These are phyloP conservation scores for Eucommia ulmoides DNA, from an alignment of 257 asterid species.

Conservation along the genomic window DNA sequence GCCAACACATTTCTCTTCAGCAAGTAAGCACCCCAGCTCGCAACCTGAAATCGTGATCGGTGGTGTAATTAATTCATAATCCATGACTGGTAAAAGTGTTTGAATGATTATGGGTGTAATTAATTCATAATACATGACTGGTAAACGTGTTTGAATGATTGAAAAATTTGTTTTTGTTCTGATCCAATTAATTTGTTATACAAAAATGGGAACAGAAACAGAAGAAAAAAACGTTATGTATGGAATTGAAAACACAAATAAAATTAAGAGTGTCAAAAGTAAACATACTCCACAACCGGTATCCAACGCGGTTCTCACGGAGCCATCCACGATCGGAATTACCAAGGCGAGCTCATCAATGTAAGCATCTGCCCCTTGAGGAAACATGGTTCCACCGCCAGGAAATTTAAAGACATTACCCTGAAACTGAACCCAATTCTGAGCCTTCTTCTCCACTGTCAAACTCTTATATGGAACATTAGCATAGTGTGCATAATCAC, in stretches of 20 bases:
- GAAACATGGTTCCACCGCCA: conserved; percentile 13
- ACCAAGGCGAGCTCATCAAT: conserved; percentile 6
- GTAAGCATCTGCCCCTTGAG: conserved; percentile 7
- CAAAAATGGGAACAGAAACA: no score
- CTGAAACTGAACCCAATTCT: conserved; percentile 12
- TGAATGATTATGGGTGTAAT: background rate
- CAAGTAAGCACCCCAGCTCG: conserved; percentile 12
- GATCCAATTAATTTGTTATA: background rate
- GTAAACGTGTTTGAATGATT: no score
- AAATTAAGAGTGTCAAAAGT: background rate
- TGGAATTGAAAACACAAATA: no score
- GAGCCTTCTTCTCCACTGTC: conserved; percentile 8
- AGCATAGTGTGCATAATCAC: conserved; percentile 8
- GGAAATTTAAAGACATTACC: conserved; percentile 10
- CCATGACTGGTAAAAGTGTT: no score
- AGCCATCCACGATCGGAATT: conserved; percentile 9
- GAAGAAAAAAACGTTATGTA: no score
- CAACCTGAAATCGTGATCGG: conserved; percentile 6
- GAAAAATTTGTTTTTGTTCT: no score
- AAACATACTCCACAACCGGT: conserved; percentile 15
- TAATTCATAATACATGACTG: background rate
- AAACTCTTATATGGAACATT: conserved; percentile 13
- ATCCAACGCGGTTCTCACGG: conserved; percentile 15
- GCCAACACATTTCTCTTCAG: conserved; percentile 6
- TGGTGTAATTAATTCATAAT: background rate